Percentiles rank a stretch among this genome's conserved stretches.
These are phyloP conservation scores for Sporothrix sp. DNA, from an alignment of 2,329 filamentous ascomycete species.

Conservation along the genomic window DNA sequence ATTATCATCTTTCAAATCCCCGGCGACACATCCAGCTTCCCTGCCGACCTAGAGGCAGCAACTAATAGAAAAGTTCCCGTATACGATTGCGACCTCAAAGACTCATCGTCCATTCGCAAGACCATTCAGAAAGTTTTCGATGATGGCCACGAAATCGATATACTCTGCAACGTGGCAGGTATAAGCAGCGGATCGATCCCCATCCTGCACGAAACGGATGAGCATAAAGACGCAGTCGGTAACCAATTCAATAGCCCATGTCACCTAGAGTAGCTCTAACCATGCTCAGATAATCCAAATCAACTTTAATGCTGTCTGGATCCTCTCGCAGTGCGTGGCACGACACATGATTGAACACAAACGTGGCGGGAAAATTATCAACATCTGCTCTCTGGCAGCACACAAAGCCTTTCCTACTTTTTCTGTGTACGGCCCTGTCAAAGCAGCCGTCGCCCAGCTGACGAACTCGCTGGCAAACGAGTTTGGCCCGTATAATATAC, in stretches of 20 bases:
- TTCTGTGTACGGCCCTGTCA: slow-evolving; percentile 17
- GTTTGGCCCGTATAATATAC: slow-evolving; percentile 15
- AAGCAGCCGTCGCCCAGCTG: slow-evolving; percentile 16
- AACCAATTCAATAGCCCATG: not conserved
- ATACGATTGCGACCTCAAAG: not conserved
- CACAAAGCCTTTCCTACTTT: slow-evolving; percentile 15
- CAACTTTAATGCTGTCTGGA: slow-evolving; percentile 15
- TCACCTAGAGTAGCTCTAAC: too few species aligned
- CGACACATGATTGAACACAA: slow-evolving; percentile 15
- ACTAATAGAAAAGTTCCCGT: not conserved
- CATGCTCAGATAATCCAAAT: slow-evolving; percentile 9
- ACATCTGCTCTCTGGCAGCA: slow-evolving; percentile 16
- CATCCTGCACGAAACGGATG: slow-evolving; percentile 15
- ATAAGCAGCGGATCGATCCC: slow-evolving; percentile 16
- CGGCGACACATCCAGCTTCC: not conserved
- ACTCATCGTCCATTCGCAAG: not conserved
- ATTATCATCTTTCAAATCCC: slow-evolving; percentile 15
- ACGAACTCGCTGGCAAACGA: slow-evolving; percentile 18
- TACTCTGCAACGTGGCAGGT: slow-evolving; percentile 17
- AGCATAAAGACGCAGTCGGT: slow-evolving; percentile 11
- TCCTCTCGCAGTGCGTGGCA: slow-evolving; percentile 13
- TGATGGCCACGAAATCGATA: slow-evolving; percentile 7
- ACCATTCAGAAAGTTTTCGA: not conserved
- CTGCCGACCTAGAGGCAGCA: not conserved
- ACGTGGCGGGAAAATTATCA: slow-evolving; percentile 17